Conservation (phyloP, 345 rosid genomes). For the Abelmoschus esculentus region DNA sequence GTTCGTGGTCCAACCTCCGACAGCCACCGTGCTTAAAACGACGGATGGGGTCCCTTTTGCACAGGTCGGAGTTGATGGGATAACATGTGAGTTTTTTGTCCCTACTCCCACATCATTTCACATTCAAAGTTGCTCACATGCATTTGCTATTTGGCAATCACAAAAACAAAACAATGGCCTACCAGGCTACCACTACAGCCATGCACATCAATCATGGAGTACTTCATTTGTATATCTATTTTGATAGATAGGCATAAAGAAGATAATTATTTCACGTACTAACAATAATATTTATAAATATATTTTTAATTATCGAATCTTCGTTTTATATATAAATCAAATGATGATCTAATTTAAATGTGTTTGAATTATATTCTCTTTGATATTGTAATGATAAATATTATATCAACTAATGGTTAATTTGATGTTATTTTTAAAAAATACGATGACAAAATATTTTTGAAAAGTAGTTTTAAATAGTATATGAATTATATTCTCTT, state of each 20-base stretch:
- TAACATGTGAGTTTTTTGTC: conserved; percentile 29
- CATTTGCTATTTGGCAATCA: not conserved
- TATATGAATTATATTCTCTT: too few species aligned
- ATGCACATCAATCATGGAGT: not conserved
- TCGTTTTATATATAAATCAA: too few species aligned
- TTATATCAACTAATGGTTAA: too few species aligned
- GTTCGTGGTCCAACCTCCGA: not conserved
- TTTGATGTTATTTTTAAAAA: too few species aligned
- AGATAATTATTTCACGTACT: too few species aligned
- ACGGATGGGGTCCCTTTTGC: not conserved
- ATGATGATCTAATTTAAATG: too few species aligned
- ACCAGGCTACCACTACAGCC: not conserved
- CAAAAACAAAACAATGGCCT: not conserved
- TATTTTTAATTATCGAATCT: too few species aligned
- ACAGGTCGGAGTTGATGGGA: not conserved
- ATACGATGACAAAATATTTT: too few species aligned
- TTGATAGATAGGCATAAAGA: not conserved
- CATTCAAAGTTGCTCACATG: conserved; percentile 25
- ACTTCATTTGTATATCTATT: not conserved
- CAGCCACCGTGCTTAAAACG: conserved; percentile 2
- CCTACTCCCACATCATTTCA: conserved; percentile 6
- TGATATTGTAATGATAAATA: too few species aligned
- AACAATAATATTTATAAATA: too few species aligned
- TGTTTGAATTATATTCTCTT: too few species aligned
- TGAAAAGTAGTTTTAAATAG: too few species aligned